Base-by-base conservation (phyloP, 228 moss, liverwort and hornwort genomes). In the Sphagnum fallax region DNA sequence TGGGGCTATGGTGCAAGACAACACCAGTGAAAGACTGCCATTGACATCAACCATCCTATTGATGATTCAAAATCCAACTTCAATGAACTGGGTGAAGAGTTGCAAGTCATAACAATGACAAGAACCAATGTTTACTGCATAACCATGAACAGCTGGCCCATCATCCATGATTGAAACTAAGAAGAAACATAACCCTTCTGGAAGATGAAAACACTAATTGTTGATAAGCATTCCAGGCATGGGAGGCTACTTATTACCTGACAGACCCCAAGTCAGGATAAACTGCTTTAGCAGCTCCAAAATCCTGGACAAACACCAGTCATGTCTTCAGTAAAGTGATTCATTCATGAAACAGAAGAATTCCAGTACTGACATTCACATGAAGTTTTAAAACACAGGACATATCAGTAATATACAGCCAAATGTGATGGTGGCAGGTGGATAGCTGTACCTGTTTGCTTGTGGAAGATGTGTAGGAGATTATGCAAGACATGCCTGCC, bases 381-480 rank as follows among this genome's bases (percentile, higher is more conserved):
- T 67, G 15, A 18, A 15, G 52, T 52, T 6, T 52, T 18, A 6
- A 8, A 67, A 52, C 11, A 4, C 15, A 12, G 67, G 4, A 32
- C 65, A 32, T 66, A 13, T 8, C 2, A 6, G 48, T 6, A 49
- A 13, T 7, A 10, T 10, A 13, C 5, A 32, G 65, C 49, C 13
- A 66, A 48, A 66, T 10, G 48, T 66, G 49, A 6, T 32, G 65
- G 13, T 32, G 6, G 13, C 13, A 49, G 7, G 6, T 49, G 32
- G 6, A 13, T 32, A 32, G 32, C 32, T 32, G 32, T 52, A 94
- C 94, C 88, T 94, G 94, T 52, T 72, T 72, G 70, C 90, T 81
- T 48, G 98, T 98, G 52, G 98, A 98, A 50, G 87, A 87, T 52
- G 98, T 98, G 32, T 85, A 98, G 6, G 98, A 84, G 64, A 98